Base-by-base conservation (phyloP, 1,139 yeast species). In the Magnusiomyces sp. region DNA sequence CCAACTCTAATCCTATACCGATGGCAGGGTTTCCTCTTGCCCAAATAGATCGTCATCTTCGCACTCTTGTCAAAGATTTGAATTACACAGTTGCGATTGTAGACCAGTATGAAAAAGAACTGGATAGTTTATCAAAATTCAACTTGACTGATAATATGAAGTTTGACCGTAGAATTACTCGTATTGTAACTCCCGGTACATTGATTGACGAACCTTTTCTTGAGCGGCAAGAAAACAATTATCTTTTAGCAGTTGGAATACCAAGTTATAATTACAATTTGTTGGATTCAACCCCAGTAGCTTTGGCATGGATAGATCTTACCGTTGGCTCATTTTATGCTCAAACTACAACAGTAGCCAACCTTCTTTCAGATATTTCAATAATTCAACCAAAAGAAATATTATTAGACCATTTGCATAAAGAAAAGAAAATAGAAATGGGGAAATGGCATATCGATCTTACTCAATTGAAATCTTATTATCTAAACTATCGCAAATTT, bases 161-260 rank as follows among this genome's bases (percentile, higher is more conserved):
- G 59, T 76, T 81, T 40, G 79, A 76, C 49, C 71, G 99, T 41
- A 80, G 84, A 39, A 79, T 94, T 0, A 76, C 89, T 4, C 72
- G 97, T 44, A 80, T 90, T 6, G 79, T 92, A 1, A 83, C 97
- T 0, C 97, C 97, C 0, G 98, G 99, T 1, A 92, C 97, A 0
- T 75, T 92, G 47, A 77, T 90, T 11, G 96, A 88, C 59, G 97
- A 92, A 59, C 79, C 86, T 0, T 83, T 90, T 56, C 71, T 92
- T 58, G 84, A 89, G 60, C 79, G 79, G 53, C 79, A 78, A 55
- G 75, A 77, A 48, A 84, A 85, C 57, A 88, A 89, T 60, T 89
- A 74, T 61, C 69, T 90, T 37, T 71, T 84, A 40, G 77, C 89
- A 2, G 71, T 90, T 11, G 58, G 56, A 29, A 55, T 63, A 3